Conservation (phyloP, 148 eudicot genomes). For the Persicaria maculosa region DNA sequence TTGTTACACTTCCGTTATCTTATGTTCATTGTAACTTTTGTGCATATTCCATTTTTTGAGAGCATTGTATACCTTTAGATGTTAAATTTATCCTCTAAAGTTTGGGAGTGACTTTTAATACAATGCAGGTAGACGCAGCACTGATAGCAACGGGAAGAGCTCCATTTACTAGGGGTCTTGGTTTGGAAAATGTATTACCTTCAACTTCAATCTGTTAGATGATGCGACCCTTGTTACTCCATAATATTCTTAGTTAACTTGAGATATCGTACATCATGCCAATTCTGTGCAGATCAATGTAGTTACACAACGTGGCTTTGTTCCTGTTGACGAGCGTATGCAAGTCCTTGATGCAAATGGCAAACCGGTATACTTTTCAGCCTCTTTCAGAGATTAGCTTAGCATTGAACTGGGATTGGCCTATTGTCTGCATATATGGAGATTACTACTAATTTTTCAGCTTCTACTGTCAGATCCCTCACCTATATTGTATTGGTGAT, state of each 20-base stretch:
- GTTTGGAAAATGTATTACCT: conserved; percentile 72
- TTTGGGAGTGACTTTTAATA: background rate
- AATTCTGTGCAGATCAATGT: conserved; percentile 65
- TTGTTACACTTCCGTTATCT: no score
- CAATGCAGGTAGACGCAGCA: conserved; percentile 89
- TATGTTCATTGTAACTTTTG: background rate
- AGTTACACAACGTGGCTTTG: conserved; percentile 84
- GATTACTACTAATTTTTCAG: background rate
- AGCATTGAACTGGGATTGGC: conserved; percentile 4
- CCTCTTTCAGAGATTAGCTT: background rate
- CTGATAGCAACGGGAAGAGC: conserved; percentile 99
- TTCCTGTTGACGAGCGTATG: conserved; percentile 98
- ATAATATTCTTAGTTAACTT: background rate
- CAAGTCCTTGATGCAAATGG: conserved; percentile 85
- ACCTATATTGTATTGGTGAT: conserved; percentile 98
- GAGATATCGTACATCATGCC: background rate
- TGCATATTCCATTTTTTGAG: background rate
- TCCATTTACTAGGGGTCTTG: conserved; percentile 89
- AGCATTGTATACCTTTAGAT: background rate
- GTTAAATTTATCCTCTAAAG: background rate
- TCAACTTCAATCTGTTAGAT: background rate
- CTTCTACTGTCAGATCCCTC: conserved; percentile 62
- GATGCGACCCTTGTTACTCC: background rate
- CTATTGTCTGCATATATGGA: background rate
- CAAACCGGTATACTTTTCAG: conserved; percentile 41